These are phyloP conservation scores for Funneliformis geosporum DNA, from an alignment of 192 early-diverging fungal genomes.

Conservation along the genomic window DNA sequence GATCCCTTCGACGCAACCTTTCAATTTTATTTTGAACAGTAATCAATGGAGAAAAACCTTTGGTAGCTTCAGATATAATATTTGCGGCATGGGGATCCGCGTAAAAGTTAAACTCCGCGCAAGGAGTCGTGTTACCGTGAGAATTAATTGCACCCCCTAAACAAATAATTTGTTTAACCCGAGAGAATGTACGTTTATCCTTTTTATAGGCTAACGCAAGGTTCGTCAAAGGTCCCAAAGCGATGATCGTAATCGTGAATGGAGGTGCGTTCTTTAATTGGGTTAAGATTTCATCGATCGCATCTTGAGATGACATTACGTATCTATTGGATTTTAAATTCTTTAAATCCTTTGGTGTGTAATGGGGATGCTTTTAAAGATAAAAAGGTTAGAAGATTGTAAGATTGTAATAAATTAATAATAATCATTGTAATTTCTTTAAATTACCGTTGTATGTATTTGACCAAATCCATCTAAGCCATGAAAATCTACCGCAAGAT, in stretches of 20 bases:
- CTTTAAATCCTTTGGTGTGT: slow-evolving; percentile 20
- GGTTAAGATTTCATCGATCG: slow-evolving; percentile 48
- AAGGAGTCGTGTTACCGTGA: slow-evolving; percentile 44
- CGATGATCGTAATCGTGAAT: slow-evolving; percentile 48
- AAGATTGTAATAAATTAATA: too few species aligned
- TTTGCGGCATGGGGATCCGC: slow-evolving; percentile 50
- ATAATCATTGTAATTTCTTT: neutral
- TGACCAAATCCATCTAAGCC: neutral
- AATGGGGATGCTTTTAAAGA: neutral
- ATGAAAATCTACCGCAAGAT: neutral
- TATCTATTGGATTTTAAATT: slow-evolving; percentile 32
- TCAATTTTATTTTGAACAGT: neutral
- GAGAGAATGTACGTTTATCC: slow-evolving; percentile 46
- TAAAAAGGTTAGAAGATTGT: neutral
- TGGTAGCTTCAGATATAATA: slow-evolving; percentile 37
- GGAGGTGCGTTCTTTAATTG: slow-evolving; percentile 46
- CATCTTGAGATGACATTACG: slow-evolving; percentile 38
- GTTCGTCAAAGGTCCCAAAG: slow-evolving; percentile 54
- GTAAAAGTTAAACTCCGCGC: slow-evolving; percentile 54
- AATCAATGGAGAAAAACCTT: slow-evolving; percentile 1
- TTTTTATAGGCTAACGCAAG: slow-evolving; percentile 47
- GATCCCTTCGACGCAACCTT: neutral
- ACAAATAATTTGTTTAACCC: slow-evolving; percentile 48
- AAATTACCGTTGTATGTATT: neutral
- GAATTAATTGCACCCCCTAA: slow-evolving; percentile 46